A percentile compares a stretch with the other conserved stretches of the same genome.
Conservation (phyloP, 257 asterid species). For the Solanum tacnaense region DNA sequence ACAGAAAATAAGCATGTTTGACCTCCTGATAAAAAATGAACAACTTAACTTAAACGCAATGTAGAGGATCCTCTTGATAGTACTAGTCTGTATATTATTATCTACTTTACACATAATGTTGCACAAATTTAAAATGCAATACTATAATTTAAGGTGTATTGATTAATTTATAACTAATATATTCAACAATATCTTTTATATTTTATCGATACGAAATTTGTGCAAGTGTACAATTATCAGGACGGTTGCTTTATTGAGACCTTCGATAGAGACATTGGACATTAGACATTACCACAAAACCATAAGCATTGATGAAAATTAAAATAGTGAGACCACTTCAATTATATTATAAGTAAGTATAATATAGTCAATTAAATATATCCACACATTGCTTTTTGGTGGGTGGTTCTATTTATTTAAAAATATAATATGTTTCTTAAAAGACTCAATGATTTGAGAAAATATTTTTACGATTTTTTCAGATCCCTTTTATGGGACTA, state of each 20-base stretch:
- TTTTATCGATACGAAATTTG: neutral
- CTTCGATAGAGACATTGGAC: neutral
- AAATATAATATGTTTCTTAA: neutral
- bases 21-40: neutral
- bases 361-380: neutral
- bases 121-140: too few relatives aligned
- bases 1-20: too few relatives aligned
- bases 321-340: neutral
- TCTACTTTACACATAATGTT: too few relatives aligned
- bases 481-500: accelerated
- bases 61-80: neutral
- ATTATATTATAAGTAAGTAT: neutral
- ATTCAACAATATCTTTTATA: neutral
- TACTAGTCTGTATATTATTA: too few relatives aligned
- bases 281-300: neutral
- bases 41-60: neutral
- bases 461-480: neutral
- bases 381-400: neutral
- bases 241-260: conserved; percentile 3
- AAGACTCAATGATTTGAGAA: neutral
- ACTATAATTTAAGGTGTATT: neutral
- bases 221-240: neutral
- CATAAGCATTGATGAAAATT: neutral
- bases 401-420: neutral
- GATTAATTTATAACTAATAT: neutral